Evolutionary conservation across 495 filamentous ascomycete genomes (phyloP).

Genomic region (Annulohypoxylon moriforme): DNA sequence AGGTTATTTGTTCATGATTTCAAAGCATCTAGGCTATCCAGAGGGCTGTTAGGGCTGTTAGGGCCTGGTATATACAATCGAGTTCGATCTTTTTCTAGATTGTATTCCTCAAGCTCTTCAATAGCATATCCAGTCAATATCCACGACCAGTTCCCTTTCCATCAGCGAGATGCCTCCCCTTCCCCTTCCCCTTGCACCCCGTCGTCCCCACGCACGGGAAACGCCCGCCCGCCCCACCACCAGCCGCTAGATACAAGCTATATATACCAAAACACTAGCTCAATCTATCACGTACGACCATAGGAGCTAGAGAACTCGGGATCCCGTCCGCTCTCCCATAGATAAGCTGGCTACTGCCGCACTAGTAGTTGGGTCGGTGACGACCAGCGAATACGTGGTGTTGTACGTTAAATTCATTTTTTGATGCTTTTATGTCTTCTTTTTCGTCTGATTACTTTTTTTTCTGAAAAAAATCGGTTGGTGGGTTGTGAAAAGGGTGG

Average conservation of each 20-base stretch:
- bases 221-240: not conserved
- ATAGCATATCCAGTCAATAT: not conserved
- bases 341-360: constrained; percentile 53
- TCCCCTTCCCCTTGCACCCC: too few species aligned
- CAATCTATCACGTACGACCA: constrained; percentile 55
- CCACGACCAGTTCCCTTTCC: not conserved
- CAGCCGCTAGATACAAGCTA: not conserved
- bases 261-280: not conserved
- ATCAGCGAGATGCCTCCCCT: too few species aligned
- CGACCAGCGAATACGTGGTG: constrained; percentile 59
- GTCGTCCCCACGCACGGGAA: not conserved
- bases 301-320: constrained; percentile 57
- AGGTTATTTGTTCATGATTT: not conserved
- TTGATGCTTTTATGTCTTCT: not conserved
- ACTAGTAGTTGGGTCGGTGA: constrained; percentile 63
- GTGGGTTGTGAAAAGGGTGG: too few species aligned
- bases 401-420: constrained; percentile 52
- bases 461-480: too few species aligned
- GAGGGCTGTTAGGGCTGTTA: too few species aligned
- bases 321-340: constrained; percentile 65
- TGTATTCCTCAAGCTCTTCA: not conserved
- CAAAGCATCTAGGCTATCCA: too few species aligned
- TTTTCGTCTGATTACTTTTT: not conserved
- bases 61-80: not conserved
- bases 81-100: not conserved